Percentiles rank a stretch among this genome's conserved stretches.
phyloP scores from a whole-genome alignment of 352 stramenopile species.

The Globisporangium parvum region DNA sequence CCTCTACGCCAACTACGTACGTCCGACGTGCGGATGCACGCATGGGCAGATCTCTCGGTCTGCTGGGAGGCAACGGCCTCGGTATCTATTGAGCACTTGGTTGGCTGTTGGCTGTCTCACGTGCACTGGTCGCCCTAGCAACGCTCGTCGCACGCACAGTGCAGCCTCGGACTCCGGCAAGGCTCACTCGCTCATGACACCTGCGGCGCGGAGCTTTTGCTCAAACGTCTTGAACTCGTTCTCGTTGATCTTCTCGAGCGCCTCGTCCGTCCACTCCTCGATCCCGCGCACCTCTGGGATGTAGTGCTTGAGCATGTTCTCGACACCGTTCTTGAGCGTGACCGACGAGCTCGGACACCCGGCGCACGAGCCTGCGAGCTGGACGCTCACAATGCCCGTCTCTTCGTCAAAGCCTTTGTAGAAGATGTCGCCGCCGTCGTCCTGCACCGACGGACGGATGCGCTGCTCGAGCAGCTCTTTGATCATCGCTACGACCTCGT shows the following conservation, averaged over 20 bases:
- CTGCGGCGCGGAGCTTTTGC: constrained; percentile 72
- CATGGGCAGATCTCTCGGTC: too few species aligned
- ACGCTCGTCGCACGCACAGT: background rate
- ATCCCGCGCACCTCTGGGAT: constrained; percentile 95
- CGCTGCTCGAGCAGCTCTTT: constrained; percentile 98
- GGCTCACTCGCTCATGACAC: constrained; percentile 68
- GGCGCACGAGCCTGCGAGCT: constrained; percentile 94
- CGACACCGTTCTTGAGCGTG: constrained; percentile 98
- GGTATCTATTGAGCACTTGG: background rate
- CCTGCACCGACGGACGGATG: constrained; percentile 98
- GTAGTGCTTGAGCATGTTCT: constrained; percentile 99
- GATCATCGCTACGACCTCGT: constrained; percentile 99
- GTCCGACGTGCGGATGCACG: too few species aligned
- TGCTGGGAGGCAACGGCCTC: too few species aligned
- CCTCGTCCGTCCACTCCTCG: constrained; percentile 76
- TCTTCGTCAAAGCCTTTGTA: constrained; percentile 96
- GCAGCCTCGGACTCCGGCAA: too few species aligned
- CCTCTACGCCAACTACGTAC: too few species aligned
- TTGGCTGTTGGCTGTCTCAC: background rate
- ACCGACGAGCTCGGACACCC: constrained; percentile 97
- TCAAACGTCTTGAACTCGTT: constrained; percentile 82
- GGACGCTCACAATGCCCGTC: constrained; percentile 86
- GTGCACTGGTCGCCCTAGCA: background rate
- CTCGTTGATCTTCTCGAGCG: constrained; percentile 68
- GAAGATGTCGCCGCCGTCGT: constrained; percentile 99